Conservation (phyloP, 768 basidiomycete species). For the Amanita subjunquillea region DNA sequence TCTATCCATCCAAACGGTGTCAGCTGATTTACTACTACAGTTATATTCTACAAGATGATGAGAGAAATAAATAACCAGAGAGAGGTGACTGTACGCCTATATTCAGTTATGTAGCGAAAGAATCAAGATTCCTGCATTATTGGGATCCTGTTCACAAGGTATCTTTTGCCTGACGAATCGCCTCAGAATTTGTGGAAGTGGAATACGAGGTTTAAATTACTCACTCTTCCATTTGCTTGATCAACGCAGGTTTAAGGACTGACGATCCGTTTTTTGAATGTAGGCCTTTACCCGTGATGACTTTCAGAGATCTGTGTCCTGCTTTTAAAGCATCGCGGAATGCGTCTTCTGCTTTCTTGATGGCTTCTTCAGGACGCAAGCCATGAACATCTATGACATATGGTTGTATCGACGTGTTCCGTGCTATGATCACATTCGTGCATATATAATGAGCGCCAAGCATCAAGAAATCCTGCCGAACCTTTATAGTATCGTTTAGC, state of each 20-base stretch:
- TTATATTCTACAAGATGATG: background rate
- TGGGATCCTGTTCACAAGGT: slow-evolving; percentile 57
- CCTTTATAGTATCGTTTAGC: slow-evolving; percentile 34
- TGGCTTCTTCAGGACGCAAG: slow-evolving; percentile 34
- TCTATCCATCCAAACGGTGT: background rate
- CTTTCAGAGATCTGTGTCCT: slow-evolving; percentile 22
- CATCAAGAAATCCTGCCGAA: slow-evolving; percentile 15
- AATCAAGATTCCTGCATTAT: slow-evolving; percentile 71
- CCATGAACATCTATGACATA: slow-evolving; percentile 40
- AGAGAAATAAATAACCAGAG: background rate
- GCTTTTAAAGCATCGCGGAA: slow-evolving; percentile 26
- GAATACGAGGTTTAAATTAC: background rate
- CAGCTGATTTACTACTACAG: background rate
- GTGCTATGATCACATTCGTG: slow-evolving; percentile 18
- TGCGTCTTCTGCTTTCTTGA: slow-evolving; percentile 31
- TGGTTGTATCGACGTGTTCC: slow-evolving; percentile 23
- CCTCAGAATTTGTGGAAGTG: background rate
- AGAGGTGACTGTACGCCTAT: background rate
- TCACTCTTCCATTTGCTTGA: slow-evolving; percentile 63
- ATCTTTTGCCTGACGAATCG: slow-evolving; percentile 45
- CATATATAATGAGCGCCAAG: background rate
- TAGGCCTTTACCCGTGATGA: slow-evolving; percentile 68
- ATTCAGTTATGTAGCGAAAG: slow-evolving; percentile 17
- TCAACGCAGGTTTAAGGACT: slow-evolving; percentile 76
- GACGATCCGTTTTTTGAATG: slow-evolving; percentile 65